These are phyloP conservation scores for Stephania yunnanensis DNA, from an alignment of 164 flowering plant species.

Conservation along the genomic window DNA sequence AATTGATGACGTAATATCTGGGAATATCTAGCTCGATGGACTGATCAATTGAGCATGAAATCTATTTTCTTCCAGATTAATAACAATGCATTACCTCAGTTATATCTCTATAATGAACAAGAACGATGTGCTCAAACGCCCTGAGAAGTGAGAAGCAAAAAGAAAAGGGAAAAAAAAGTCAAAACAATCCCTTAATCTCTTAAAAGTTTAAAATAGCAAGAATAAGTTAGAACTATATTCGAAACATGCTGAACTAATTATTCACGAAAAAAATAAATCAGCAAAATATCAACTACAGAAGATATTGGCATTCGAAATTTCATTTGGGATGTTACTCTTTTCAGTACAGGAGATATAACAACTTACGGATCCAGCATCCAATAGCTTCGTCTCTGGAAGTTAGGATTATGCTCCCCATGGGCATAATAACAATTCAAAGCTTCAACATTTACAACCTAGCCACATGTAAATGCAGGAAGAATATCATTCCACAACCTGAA, in stretches of 20 bases:
- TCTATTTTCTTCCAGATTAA: slow-evolving; percentile 1
- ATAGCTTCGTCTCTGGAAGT: slow-evolving; percentile 89
- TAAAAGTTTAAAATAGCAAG: neutral
- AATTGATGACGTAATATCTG: neutral
- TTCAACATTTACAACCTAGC: slow-evolving; percentile 87
- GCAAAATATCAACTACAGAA: neutral
- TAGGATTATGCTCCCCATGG: slow-evolving; percentile 73
- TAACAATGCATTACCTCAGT: slow-evolving; percentile 42
- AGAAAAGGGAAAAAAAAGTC: neutral
- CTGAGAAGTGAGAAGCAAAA: slow-evolving; percentile 51
- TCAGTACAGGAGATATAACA: slow-evolving; percentile 7
- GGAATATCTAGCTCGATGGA: neutral
- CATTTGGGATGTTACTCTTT: neutral
- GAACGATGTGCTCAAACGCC: slow-evolving; percentile 82
- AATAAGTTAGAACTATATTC: neutral
- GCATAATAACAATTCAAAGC: slow-evolving; percentile 97
- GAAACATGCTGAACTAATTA: neutral
- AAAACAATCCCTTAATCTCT: neutral
- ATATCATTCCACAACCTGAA: slow-evolving; percentile 13
- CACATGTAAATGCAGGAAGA: slow-evolving; percentile 14
- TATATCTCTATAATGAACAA: slow-evolving; percentile 88
- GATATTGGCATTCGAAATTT: neutral
- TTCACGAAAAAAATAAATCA: neutral
- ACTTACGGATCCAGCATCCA: slow-evolving; percentile 98
- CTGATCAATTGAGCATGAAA: neutral